Percentiles rank a stretch among this genome's conserved stretches.
Evolutionary conservation across 768 basidiomycete species (phyloP).

Genomic region (Rhodotorula toruloides): DNA sequence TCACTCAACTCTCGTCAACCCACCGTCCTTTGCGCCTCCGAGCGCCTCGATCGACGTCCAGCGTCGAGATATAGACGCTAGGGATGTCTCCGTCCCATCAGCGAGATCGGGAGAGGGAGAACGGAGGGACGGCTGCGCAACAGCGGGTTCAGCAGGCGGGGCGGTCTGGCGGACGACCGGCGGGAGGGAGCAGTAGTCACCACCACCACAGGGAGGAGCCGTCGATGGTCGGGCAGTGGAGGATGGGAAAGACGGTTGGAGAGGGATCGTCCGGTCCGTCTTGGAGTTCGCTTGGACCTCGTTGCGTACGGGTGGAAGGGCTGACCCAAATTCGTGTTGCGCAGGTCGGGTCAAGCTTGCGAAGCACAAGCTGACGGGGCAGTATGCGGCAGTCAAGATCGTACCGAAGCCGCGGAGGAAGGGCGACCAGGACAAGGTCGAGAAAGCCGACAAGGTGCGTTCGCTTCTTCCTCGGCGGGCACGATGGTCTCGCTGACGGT

Average conservation of each 20-base stretch:
- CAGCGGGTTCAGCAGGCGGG: not conserved
- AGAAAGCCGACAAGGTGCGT: constrained; percentile 35
- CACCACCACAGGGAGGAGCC: constrained; percentile 57
- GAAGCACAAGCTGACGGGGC: constrained; percentile 72
- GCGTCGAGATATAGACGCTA: too few species aligned
- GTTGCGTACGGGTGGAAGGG: not conserved
- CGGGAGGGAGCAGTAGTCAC: not conserved
- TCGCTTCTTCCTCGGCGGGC: not conserved
- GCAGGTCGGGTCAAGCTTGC: constrained; percentile 80
- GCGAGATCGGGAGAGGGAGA: not conserved
- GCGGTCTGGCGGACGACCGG: too few species aligned
- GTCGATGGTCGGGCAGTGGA: constrained; percentile 81
- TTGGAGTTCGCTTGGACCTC: not conserved
- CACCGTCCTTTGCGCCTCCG: not conserved
- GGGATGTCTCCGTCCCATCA: not conserved
- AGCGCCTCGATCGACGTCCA: not conserved
- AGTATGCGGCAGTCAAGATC: constrained; percentile 94
- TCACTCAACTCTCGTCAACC: too few species aligned
- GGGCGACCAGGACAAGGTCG: constrained; percentile 50
- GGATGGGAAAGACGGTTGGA: constrained; percentile 86
- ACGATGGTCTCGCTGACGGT: not conserved
- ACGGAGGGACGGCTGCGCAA: not conserved
- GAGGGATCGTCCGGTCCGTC: constrained; percentile 75
- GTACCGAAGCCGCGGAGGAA: constrained; percentile 69
- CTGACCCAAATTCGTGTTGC: too few species aligned